Percentiles rank a stretch among this genome's conserved stretches.
Conservation (phyloP, 2,329 filamentous ascomycete genomes). For the Fusarium sp. region DNA sequence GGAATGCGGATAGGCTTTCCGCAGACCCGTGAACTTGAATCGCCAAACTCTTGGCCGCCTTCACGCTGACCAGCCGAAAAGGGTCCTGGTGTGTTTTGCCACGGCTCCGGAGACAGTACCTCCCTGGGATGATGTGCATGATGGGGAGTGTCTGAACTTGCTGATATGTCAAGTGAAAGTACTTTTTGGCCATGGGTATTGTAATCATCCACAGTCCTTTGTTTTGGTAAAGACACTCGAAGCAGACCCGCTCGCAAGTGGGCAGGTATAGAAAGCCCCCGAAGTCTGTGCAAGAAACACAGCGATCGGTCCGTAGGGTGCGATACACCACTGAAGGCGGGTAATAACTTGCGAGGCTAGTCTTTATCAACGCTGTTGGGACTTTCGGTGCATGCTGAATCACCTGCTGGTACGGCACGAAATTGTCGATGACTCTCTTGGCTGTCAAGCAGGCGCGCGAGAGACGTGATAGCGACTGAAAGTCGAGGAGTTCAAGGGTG, state of each 20-base stretch:
- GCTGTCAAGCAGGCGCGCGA: neutral
- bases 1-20: neutral
- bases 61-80: neutral
- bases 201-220: neutral
- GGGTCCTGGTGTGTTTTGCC: accelerated
- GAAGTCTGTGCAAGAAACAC: neutral
- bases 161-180: neutral
- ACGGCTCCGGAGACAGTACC: accelerated
- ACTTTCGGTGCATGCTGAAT: neutral
- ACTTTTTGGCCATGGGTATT: neutral
- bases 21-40: neutral
- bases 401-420: neutral
- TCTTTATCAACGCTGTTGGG: neutral
- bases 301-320: neutral
- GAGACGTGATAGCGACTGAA: neutral
- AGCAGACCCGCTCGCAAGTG: neutral
- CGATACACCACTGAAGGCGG: neutral
- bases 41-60: neutral
- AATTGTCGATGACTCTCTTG: neutral
- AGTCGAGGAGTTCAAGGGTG: neutral
- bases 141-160: neutral
- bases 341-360: neutral
- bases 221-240: neutral
- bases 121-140: neutral
- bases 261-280: neutral